Evolutionary conservation across 2,329 filamentous ascomycete species (phyloP).

Genomic region (Gliomastix tumulicola): DNA sequence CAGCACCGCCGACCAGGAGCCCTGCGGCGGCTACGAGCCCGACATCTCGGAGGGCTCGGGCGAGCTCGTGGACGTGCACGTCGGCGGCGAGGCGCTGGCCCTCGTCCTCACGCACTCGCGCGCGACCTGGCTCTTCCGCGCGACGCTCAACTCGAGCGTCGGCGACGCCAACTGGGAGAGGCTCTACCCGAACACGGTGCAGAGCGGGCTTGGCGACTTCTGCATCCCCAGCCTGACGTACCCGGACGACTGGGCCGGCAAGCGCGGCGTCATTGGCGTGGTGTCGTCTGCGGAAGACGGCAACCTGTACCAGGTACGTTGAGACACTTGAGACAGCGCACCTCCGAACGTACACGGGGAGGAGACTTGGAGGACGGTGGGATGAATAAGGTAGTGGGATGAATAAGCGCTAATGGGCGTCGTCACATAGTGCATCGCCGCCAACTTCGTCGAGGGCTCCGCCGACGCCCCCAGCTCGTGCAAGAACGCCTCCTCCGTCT

Average conservation of each 20-base stretch:
- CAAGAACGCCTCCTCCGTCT: constrained; percentile 25
- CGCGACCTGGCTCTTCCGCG: constrained; percentile 50
- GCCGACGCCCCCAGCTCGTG: constrained; percentile 21
- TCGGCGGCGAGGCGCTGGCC: constrained; percentile 46
- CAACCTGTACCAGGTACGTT: constrained; percentile 48
- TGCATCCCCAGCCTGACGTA: constrained; percentile 43
- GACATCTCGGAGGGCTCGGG: constrained; percentile 32
- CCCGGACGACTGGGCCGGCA: constrained; percentile 42
- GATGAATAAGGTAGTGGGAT: background rate
- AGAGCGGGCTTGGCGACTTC: constrained; percentile 46
- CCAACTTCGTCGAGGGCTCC: constrained; percentile 46
- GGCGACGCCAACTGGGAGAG: constrained; percentile 42
- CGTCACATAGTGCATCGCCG: constrained; percentile 46
- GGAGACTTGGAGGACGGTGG: no score
- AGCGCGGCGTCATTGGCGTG: constrained; percentile 47
- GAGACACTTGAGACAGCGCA: no score
- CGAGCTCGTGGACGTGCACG: constrained; percentile 49
- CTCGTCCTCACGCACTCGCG: constrained; percentile 42
- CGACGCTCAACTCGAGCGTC: constrained; percentile 41
- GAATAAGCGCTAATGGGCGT: constrained; percentile 3
- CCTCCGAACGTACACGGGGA: no score
- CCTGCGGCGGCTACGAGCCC: constrained; percentile 48
- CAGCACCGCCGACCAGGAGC: constrained; percentile 33
- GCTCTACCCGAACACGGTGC: constrained; percentile 44
- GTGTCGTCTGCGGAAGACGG: constrained; percentile 48